Percentiles rank a stretch among this genome's conserved stretches.
Conservation (phyloP, 495 filamentous ascomycete genomes). For the Penicillium canescens region DNA sequence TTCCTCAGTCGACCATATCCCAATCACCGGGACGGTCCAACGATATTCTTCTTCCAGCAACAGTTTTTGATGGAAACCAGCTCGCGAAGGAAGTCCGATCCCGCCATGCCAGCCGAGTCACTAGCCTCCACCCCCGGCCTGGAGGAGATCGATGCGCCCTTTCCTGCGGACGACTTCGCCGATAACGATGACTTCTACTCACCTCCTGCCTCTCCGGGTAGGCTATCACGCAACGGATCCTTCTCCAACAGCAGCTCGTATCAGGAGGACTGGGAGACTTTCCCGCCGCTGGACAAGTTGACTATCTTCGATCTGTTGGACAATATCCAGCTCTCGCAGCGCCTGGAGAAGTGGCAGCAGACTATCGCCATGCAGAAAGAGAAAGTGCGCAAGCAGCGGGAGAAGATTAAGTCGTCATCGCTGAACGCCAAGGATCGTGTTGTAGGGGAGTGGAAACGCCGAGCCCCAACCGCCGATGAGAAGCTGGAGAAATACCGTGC, state of each 20-base stretch:
- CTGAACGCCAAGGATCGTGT: constrained; percentile 67
- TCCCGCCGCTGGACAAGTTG: constrained; percentile 86
- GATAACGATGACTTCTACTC: constrained; percentile 40
- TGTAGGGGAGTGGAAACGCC: constrained; percentile 82
- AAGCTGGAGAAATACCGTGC: constrained; percentile 88
- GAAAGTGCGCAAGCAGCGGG: constrained; percentile 77
- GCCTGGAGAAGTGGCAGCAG: constrained; percentile 83
- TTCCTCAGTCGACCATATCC: constrained; percentile 45
- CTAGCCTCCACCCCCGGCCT: constrained; percentile 25
- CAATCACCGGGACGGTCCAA: constrained; percentile 40
- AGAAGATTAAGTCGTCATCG: constrained; percentile 64
- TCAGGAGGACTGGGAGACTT: constrained; percentile 86
- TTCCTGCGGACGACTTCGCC: constrained; percentile 22
- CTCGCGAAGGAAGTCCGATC: constrained; percentile 27
- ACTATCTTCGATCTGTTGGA: constrained; percentile 92
- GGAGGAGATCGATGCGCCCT: constrained; percentile 22
- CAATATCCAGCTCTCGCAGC: constrained; percentile 85
- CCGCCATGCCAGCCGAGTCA: constrained; percentile 26
- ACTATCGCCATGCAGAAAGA: constrained; percentile 78
- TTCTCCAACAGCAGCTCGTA: constrained; percentile 77
- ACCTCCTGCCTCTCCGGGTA: constrained; percentile 34
- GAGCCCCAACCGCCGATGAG: constrained; percentile 83
- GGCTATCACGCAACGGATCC: constrained; percentile 68
- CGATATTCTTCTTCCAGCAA: constrained; percentile 46
- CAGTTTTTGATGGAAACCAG: constrained; percentile 43